Percentiles rank a stretch among this genome's conserved stretches.
Evolutionary conservation across 2,329 filamentous ascomycete species (phyloP).

Genomic region (Madurella mycetomatis): DNA sequence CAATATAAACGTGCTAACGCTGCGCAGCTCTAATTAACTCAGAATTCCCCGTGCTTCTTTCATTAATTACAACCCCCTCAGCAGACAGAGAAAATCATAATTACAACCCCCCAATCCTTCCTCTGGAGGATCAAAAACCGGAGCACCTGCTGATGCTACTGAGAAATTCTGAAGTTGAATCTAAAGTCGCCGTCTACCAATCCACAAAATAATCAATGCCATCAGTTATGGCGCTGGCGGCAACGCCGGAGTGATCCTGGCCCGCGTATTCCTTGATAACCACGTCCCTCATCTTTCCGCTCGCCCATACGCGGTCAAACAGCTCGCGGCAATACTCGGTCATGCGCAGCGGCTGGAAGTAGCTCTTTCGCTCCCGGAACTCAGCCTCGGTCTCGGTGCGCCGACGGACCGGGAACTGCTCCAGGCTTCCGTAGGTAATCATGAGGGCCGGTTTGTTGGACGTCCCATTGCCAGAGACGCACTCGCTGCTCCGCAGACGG

Average conservation of each 20-base stretch:
- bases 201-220: conserved; percentile 27
- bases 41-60: too few species aligned
- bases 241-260: conserved; percentile 24
- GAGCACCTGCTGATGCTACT: too few species aligned
- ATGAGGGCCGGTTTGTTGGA: conserved; percentile 23
- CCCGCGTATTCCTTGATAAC: conserved; percentile 25
- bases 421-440: conserved; percentile 22
- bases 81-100: too few species aligned
- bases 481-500: too few species aligned
- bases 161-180: too few species aligned
- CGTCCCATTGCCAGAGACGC: background rate
- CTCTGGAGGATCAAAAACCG: too few species aligned
- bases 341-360: conserved; percentile 17
- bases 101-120: too few species aligned
- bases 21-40: too few species aligned
- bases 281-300: conserved; percentile 20
- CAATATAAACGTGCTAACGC: too few species aligned
- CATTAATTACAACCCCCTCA: too few species aligned
- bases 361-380: conserved; percentile 17
- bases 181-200: too few species aligned
- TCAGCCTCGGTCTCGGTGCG: conserved; percentile 23
- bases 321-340: conserved; percentile 21
- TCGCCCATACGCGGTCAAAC: conserved; percentile 18
- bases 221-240: conserved; percentile 23
- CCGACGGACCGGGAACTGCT: conserved; percentile 20